Percentiles rank a stretch among this genome's conserved stretches.
Evolutionary conservation across 345 rosid genomes (phyloP).

Genomic region (Punica granatum): DNA sequence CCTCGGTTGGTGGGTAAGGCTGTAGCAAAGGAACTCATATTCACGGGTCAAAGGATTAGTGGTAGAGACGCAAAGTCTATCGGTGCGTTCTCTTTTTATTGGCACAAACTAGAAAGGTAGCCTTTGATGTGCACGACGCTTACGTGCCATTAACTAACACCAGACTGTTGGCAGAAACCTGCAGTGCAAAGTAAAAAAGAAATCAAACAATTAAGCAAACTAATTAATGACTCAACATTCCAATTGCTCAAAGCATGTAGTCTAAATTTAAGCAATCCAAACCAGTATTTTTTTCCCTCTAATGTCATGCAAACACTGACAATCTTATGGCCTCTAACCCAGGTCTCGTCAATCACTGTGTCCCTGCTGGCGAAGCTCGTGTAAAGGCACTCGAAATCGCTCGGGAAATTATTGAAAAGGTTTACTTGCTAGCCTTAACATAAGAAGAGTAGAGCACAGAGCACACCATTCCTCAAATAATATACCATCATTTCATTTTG

Average conservation of each 20-base stretch:
- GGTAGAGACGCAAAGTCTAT: conserved; percentile 61
- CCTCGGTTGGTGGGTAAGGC: conserved; percentile 82
- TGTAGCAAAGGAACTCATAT: conserved; percentile 75
- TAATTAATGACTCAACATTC: no score
- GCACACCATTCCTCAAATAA: background rate
- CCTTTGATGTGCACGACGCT: no score
- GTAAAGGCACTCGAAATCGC: conserved; percentile 79
- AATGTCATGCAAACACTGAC: background rate
- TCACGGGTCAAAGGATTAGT: conserved; percentile 64
- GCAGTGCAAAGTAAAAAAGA: no score
- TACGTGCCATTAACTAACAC: no score
- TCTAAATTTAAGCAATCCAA: background rate
- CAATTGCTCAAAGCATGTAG: background rate
- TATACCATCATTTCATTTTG: background rate
- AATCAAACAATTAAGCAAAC: no score
- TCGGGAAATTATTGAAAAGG: conserved; percentile 73
- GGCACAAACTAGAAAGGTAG: no score
- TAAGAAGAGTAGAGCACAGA: background rate
- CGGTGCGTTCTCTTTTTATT: conserved; percentile 51
- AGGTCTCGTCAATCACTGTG: conserved; percentile 77
- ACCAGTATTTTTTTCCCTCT: background rate
- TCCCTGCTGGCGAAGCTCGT: conserved; percentile 64
- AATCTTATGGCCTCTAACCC: conserved; percentile 7
- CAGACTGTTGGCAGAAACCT: no score
- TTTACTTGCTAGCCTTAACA: conserved; percentile 4